A percentile compares a stretch with the other conserved stretches of the same genome.
These are phyloP conservation scores for Hypoxylon intermedium DNA, from an alignment of 495 filamentous ascomycete species.

Conservation along the genomic window DNA sequence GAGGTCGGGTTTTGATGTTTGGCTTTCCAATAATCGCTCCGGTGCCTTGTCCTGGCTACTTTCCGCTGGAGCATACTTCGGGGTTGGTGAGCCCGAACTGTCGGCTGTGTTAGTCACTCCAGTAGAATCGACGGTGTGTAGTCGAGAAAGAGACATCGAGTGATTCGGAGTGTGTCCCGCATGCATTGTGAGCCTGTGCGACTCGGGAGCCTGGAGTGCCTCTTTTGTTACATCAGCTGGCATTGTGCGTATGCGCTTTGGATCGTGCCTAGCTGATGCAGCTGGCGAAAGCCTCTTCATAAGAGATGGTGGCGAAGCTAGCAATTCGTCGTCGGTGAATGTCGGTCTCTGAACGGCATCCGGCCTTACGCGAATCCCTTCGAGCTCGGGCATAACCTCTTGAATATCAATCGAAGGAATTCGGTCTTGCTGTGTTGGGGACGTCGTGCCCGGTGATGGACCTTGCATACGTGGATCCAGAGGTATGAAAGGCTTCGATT, in stretches of 20 bases:
- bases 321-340: slow-evolving; percentile 45
- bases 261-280: slow-evolving; percentile 23
- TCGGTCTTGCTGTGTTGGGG: slow-evolving; percentile 29
- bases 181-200: slow-evolving; percentile 55
- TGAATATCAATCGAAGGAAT: slow-evolving; percentile 53
- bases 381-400: slow-evolving; percentile 54
- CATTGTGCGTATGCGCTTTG: slow-evolving; percentile 13
- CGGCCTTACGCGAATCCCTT: slow-evolving; percentile 54
- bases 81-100: slow-evolving; percentile 51
- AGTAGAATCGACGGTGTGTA: slow-evolving; percentile 48
- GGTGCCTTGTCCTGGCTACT: slow-evolving; percentile 10
- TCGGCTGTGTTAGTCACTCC: slow-evolving; percentile 42
- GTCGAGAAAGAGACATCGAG: slow-evolving; percentile 47
- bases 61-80: slow-evolving; percentile 19
- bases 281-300: slow-evolving; percentile 35
- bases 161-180: slow-evolving; percentile 59
- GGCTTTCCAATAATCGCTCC: background rate
- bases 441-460: slow-evolving; percentile 19
- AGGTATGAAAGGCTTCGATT: slow-evolving; percentile 42
- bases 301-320: slow-evolving; percentile 28
- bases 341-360: slow-evolving; percentile 51
- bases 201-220: slow-evolving; percentile 49
- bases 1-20: background rate
- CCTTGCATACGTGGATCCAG: slow-evolving; percentile 44
- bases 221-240: slow-evolving; percentile 50